Evolutionary conservation across 1,284 basidiomycete genomes (phyloP).

Genomic region (Moniliella sp.): DNA sequence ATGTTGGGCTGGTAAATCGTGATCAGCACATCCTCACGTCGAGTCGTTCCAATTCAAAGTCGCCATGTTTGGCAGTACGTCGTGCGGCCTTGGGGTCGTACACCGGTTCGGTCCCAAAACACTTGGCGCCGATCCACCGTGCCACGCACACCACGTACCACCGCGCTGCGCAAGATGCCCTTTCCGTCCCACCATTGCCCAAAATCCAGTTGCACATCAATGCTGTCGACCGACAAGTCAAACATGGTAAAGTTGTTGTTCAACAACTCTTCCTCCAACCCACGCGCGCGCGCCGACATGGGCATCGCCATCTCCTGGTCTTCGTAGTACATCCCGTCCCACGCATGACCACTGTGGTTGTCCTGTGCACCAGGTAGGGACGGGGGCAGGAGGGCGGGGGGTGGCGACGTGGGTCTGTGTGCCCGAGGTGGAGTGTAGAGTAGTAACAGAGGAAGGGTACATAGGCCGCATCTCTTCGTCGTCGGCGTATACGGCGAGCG

Average conservation of each 20-base stretch:
- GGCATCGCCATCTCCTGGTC: slow-evolving; percentile 24
- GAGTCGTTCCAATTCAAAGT: slow-evolving; percentile 76
- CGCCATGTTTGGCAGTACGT: slow-evolving; percentile 51
- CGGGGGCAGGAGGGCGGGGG: too few species aligned
- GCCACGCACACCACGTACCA: slow-evolving; percentile 77
- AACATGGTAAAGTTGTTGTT: slow-evolving; percentile 31
- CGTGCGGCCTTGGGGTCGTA: slow-evolving; percentile 63
- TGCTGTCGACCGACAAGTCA: slow-evolving; percentile 45
- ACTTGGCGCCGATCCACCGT: slow-evolving; percentile 77
- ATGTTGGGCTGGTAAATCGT: slow-evolving; percentile 85
- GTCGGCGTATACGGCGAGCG: too few species aligned
- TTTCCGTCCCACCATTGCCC: slow-evolving; percentile 86
- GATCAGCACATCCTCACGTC: slow-evolving; percentile 77
- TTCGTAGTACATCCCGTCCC: slow-evolving; percentile 23
- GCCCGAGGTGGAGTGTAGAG: too few species aligned
- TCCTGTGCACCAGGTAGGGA: too few species aligned
- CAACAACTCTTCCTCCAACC: slow-evolving; percentile 13
- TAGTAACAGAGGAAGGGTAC: too few species aligned
- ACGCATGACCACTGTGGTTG: slow-evolving; percentile 29
- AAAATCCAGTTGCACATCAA: slow-evolving; percentile 90
- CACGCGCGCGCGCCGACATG: slow-evolving; percentile 13
- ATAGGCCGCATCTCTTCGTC: too few species aligned
- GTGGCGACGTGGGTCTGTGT: too few species aligned
- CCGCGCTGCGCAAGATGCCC: slow-evolving; percentile 70
- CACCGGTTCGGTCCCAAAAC: slow-evolving; percentile 58